A percentile compares a stretch with the other conserved stretches of the same genome.
Conservation (phyloP, 2,329 filamentous ascomycete species). For the Colletotrichum tropicicola region DNA sequence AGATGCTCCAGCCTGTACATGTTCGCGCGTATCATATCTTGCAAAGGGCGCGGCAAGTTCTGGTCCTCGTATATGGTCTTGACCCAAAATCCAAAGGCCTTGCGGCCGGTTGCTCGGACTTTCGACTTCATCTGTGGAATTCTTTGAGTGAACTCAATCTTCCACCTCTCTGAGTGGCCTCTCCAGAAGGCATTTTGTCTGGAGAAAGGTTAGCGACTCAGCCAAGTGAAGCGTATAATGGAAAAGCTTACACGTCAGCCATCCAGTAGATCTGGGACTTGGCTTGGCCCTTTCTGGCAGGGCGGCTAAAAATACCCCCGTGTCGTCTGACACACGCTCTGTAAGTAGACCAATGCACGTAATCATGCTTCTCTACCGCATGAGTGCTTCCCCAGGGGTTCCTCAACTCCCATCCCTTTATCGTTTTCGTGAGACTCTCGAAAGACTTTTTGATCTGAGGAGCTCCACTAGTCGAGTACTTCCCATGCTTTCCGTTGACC, state of each 20-base stretch:
- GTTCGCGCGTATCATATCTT: background rate
- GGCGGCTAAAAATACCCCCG: background rate
- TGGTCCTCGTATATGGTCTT: background rate
- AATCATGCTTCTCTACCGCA: background rate
- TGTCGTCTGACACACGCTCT: constrained; percentile 11
- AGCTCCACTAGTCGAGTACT: background rate
- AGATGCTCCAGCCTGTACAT: background rate
- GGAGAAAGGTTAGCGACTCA: background rate
- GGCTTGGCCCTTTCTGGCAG: background rate
- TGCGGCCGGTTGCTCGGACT: background rate
- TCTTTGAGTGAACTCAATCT: background rate
- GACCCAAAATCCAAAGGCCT: background rate
- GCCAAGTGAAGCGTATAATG: background rate
- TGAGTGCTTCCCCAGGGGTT: background rate
- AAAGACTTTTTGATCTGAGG: background rate
- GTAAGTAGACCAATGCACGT: constrained; percentile 18
- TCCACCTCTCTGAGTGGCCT: background rate
- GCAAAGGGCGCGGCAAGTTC: background rate
- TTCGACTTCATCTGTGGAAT: background rate
- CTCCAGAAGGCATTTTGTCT: constrained; percentile 5
- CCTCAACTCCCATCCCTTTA: background rate
- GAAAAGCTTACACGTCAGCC: background rate
- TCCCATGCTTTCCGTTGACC: background rate
- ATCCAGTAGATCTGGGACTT: constrained; percentile 2
- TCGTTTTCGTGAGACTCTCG: background rate